Evolutionary conservation across 2,329 filamentous ascomycete genomes (phyloP).

Genomic region (Cladophialophora psammophila): DNA sequence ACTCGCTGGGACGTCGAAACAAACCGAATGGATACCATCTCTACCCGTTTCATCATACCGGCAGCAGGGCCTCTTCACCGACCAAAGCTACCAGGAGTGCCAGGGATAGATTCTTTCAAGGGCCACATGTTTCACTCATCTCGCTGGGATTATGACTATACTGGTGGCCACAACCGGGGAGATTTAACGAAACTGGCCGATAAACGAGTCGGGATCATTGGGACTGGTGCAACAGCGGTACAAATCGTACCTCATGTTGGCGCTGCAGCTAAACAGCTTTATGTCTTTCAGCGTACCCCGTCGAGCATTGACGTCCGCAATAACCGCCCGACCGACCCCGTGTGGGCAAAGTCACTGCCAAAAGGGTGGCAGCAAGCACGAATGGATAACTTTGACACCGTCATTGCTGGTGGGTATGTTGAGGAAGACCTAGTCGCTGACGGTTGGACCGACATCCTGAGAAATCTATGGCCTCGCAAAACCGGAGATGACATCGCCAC

Average conservation of each 20-base stretch:
- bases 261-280: constrained; percentile 42
- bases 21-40: constrained; percentile 41
- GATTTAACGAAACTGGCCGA: constrained; percentile 25
- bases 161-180: constrained; percentile 46
- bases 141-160: constrained; percentile 54
- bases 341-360: constrained; percentile 18
- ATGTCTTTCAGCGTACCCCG: constrained; percentile 47
- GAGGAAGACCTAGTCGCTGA: constrained; percentile 43
- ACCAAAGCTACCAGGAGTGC: constrained; percentile 40
- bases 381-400: constrained; percentile 44
- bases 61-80: constrained; percentile 49
- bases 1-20: constrained; percentile 36
- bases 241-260: constrained; percentile 50
- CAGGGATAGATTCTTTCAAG: constrained; percentile 44
- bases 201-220: constrained; percentile 47
- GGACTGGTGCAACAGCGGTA: constrained; percentile 52
- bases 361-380: constrained; percentile 43
- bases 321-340: constrained; percentile 27
- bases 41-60: constrained; percentile 50
- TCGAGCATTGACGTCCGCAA: constrained; percentile 46
- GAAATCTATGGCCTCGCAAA: constrained; percentile 20
- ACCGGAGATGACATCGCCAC: neutral
- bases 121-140: constrained; percentile 54
- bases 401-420: constrained; percentile 33
- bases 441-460: constrained; percentile 41